A percentile compares a stretch with the other conserved stretches of the same genome.
Conservation (phyloP, 2,329 filamentous ascomycete genomes). For the Aspergillus nomiae region DNA sequence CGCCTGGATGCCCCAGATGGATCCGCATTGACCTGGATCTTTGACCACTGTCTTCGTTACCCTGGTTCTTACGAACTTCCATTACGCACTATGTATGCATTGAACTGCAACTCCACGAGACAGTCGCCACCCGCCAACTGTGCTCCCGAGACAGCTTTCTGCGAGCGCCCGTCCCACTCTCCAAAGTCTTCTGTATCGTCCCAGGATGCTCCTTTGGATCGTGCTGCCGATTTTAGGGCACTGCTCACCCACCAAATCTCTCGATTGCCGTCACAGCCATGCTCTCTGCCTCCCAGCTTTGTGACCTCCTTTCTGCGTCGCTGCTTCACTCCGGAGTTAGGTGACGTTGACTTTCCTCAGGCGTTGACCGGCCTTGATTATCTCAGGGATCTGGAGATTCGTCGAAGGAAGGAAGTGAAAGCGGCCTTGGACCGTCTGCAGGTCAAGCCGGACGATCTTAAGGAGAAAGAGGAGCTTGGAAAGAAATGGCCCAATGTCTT, state of each 20-base stretch:
- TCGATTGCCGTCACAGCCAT: conserved; percentile 61
- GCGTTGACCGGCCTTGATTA: conserved; percentile 68
- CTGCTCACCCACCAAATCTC: conserved; percentile 55
- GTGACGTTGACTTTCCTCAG: conserved; percentile 65
- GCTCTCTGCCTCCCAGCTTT: conserved; percentile 63
- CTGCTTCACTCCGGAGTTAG: conserved; percentile 59
- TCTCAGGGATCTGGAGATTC: conserved; percentile 63
- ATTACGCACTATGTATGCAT: conserved; percentile 67
- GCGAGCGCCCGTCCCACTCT: conserved; percentile 36
- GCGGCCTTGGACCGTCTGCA: conserved; percentile 57
- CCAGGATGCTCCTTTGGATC: conserved; percentile 28
- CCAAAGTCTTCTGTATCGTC: conserved; percentile 28
- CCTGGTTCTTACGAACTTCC: conserved; percentile 67
- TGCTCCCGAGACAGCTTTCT: conserved; percentile 37
- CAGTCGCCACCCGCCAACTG: conserved; percentile 31
- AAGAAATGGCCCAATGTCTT: conserved; percentile 57
- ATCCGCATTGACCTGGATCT: conserved; percentile 53
- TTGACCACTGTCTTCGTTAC: conserved; percentile 63
- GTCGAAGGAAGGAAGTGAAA: conserved; percentile 60
- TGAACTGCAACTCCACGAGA: conserved; percentile 60
- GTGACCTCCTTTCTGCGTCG: conserved; percentile 63
- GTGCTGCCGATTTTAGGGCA: conserved; percentile 46
- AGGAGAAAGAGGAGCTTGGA: conserved; percentile 51
- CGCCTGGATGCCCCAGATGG: conserved; percentile 36
- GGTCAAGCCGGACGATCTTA: conserved; percentile 52